Evolutionary conservation across 176 grass and related monocot species (phyloP).

Genomic region (Zoysia japonica): DNA sequence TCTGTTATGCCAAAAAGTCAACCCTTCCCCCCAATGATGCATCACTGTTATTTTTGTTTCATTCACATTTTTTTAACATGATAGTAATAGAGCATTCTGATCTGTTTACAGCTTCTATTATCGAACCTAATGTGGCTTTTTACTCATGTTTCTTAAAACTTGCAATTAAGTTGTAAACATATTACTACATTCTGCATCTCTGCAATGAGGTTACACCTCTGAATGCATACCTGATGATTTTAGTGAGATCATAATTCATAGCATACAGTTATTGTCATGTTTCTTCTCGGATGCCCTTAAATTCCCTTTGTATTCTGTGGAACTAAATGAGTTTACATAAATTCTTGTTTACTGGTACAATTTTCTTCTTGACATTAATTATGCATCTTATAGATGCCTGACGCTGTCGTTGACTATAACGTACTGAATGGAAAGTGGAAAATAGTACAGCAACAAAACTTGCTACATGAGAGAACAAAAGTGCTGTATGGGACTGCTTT

Average conservation of each 20-base stretch:
- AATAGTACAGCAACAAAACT: slow-evolving; percentile 92
- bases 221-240: background rate
- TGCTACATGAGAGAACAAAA: slow-evolving; percentile 84
- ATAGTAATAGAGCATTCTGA: slow-evolving; percentile 9
- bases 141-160: background rate
- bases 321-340: slow-evolving; percentile 14
- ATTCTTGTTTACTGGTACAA: slow-evolving; percentile 1
- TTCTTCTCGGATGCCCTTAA: slow-evolving; percentile 5
- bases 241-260: slow-evolving; percentile 15
- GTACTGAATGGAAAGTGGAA: slow-evolving; percentile 78
- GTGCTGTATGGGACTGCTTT: slow-evolving; percentile 70
- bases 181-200: background rate
- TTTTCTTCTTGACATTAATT: slow-evolving; percentile 25
- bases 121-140: background rate
- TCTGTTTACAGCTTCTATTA: slow-evolving; percentile 18
- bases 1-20: background rate
- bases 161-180: slow-evolving; percentile 10
- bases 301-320: background rate
- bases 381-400: slow-evolving; percentile 74
- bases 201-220: background rate
- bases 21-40: background rate
- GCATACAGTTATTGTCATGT: slow-evolving; percentile 10
- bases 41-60: background rate
- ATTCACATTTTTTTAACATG: background rate
- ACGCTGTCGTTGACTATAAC: slow-evolving; percentile 94